Evolutionary conservation across 2,329 filamentous ascomycete genomes (phyloP).

Genomic region (Beauveria caledonica): DNA sequence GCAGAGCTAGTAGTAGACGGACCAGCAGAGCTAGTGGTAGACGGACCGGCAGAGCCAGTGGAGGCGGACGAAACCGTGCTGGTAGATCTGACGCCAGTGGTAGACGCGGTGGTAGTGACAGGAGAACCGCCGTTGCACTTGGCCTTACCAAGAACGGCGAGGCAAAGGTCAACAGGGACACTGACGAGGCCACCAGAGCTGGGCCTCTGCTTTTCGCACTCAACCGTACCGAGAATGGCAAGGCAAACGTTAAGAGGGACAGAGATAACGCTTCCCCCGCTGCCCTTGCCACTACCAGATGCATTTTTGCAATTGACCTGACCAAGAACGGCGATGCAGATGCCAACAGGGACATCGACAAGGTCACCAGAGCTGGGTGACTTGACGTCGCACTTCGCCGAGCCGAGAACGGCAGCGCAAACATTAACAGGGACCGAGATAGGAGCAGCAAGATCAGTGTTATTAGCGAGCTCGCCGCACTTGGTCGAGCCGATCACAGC

Average conservation of each 20-base stretch:
- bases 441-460: too few relatives aligned
- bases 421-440: conserved; percentile 2
- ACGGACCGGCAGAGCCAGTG: neutral
- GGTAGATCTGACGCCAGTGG: neutral
- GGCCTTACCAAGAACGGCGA: neutral
- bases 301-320: neutral
- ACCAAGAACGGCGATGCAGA: conserved; percentile 1
- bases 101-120: neutral
- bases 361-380: neutral
- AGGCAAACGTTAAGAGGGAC: neutral
- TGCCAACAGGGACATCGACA: neutral
- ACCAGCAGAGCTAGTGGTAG: neutral
- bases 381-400: too few relatives aligned
- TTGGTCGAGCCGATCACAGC: neutral
- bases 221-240: neutral
- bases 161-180: neutral
- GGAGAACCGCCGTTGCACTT: neutral
- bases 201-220: neutral
- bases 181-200: neutral
- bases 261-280: too few relatives aligned
- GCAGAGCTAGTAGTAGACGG: neutral
- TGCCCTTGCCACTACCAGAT: too few relatives aligned
- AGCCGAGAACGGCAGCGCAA: neutral
- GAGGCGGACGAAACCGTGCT: neutral
- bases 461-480: too few relatives aligned